Base-by-base conservation (phyloP, 352 stramenopile genomes). In the Phytophthora chlamydospora region DNA sequence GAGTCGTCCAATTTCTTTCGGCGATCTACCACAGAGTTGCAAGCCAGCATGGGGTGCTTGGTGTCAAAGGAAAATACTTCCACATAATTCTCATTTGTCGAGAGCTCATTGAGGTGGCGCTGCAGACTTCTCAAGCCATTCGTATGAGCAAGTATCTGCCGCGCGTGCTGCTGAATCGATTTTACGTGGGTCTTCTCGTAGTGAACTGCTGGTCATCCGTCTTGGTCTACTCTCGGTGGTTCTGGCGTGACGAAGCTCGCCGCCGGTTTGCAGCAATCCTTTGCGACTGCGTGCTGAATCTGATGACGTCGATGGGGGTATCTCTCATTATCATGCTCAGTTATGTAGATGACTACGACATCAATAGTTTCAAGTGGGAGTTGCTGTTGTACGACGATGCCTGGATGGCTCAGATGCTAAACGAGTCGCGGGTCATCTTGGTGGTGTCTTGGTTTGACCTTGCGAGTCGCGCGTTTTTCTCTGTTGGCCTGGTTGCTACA, bases 101-200 rank as follows among this genome's bases (percentile, higher is more conserved):
- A 1, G 55, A 75, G 24, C 10, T 71, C 10, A 4, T 63, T 6
- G 61, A 75, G 41, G 44, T 62, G 13, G 31, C 53, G 0, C 33
- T 66, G 16, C 66, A 75, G 10, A 58, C 45, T 1, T n/a, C 36
- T 2, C 66, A 74, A 36, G 61, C 55, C n/a, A 58, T 68, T 42
- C 52, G 53, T 12, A 75, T 75, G 51, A 75, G 67, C 34, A 53
- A 58, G 34, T 62, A 58, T 13, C 42, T 75, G 10, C 40, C 67
- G 29, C 52, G 50, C 12, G 5, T 62, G 12, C 60, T 68, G 38
- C 50, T 81, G 24, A 75, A 81, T 39, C 53, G 62, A 2, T 62
- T 78, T 16, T 75, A 70, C 12, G 61, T 71, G 14, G 39, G n/a
- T 13, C n/a, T 80, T 3, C 13, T 80, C 2, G 50, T 71, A n/a